phyloP scores from a whole-genome alignment of 257 asterid species.

The Nyctanthes arbortristis region DNA sequence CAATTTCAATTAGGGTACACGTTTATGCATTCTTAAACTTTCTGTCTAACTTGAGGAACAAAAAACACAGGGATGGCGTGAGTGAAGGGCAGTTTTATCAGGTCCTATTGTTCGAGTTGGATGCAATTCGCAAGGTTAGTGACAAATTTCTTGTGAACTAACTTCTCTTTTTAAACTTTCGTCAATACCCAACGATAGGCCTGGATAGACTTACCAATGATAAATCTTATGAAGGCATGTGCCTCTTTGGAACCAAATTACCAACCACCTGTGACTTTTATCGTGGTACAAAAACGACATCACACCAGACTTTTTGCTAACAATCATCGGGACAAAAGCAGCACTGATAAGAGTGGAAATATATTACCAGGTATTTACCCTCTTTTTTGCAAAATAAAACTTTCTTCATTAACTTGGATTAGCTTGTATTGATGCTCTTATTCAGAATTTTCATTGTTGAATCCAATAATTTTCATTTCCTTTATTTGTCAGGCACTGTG shows the following conservation, averaged over 20 bases:
- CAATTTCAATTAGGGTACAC: neutral
- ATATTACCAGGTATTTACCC: slow-evolving; percentile 71
- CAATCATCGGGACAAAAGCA: slow-evolving; percentile 84
- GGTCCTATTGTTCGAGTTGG: slow-evolving; percentile 86
- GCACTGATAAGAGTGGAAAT: slow-evolving; percentile 92
- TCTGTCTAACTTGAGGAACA: slow-evolving; percentile 17
- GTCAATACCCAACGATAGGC: neutral
- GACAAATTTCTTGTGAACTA: neutral
- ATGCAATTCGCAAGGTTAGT: slow-evolving; percentile 88
- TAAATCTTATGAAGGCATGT: slow-evolving; percentile 62
- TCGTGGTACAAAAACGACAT: slow-evolving; percentile 93
- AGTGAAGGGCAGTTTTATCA: slow-evolving; percentile 98
- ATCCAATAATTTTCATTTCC: neutral
- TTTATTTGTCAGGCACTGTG: slow-evolving; percentile 67
- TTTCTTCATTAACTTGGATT: slow-evolving; percentile 12
- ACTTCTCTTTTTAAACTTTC: slow-evolving; percentile 3
- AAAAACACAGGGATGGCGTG: slow-evolving; percentile 80
- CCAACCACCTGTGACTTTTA: slow-evolving; percentile 96
- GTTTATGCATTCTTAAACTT: neutral
- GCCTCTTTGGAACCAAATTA: slow-evolving; percentile 95
- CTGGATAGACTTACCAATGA: neutral
- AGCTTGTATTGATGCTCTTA: neutral
- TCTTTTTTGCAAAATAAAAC: neutral
- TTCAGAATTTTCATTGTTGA: neutral
- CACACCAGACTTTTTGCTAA: slow-evolving; percentile 90